Evolutionary conservation across 192 early-diverging fungal genomes (phyloP).

Genomic region (Backusella tuberculispora): DNA sequence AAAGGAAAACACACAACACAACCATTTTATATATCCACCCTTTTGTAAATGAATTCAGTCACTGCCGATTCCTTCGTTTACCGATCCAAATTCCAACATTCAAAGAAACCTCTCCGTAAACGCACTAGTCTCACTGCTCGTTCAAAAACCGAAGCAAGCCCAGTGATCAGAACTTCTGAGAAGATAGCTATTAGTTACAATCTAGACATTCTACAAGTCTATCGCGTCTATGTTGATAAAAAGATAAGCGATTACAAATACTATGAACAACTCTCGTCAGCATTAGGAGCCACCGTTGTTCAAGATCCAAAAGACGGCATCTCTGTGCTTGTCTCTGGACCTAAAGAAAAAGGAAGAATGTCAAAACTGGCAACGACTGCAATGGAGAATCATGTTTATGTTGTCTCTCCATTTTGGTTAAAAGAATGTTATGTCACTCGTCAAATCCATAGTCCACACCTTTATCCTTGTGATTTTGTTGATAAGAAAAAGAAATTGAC

Average conservation of each 20-base stretch:
- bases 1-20: too few relatives aligned
- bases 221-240: neutral
- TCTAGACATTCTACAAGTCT: neutral
- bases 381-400: neutral
- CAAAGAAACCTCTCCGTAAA: neutral
- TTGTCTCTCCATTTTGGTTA: slow-evolving; percentile 3
- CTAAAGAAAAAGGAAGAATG: neutral
- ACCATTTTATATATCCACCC: too few relatives aligned
- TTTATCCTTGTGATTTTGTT: neutral
- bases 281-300: neutral
- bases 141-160: too few relatives aligned
- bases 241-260: neutral
- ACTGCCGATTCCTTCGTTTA: neutral
- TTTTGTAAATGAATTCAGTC: neutral
- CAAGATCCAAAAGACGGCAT: neutral
- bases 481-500: neutral
- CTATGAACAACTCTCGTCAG: neutral
- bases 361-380: neutral
- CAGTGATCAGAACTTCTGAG: too few relatives aligned
- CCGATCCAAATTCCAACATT: neutral
- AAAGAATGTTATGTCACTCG: neutral
- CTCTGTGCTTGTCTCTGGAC: neutral
- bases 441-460: neutral
- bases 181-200: neutral
- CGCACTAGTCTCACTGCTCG: neutral